Conservation (phyloP, 2,329 filamentous ascomycete species). For the Nakataea oryzae region DNA sequence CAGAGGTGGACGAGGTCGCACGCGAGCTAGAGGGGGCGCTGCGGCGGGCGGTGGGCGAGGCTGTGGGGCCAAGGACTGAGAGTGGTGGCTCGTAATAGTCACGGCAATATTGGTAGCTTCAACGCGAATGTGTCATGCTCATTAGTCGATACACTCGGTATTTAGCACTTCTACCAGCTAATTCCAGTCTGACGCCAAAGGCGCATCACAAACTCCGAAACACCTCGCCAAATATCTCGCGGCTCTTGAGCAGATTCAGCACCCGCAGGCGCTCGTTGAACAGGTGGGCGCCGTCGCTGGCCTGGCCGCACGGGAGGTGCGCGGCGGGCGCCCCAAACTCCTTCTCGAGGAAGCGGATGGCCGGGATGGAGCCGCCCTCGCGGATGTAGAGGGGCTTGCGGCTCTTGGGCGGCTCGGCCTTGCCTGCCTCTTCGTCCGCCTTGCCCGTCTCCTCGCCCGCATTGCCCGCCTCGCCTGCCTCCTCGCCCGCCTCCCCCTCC, state of each 20-base stretch:
- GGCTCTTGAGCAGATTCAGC: constrained; percentile 79
- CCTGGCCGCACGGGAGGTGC: constrained; percentile 88
- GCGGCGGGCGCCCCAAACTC: constrained; percentile 86
- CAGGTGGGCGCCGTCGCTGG: constrained; percentile 86
- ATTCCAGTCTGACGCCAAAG: too few species aligned
- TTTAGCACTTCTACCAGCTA: too few species aligned
- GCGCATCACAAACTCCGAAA: constrained; percentile 53
- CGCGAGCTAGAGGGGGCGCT: neutral
- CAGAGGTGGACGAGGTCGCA: neutral
- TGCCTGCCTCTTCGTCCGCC: neutral
- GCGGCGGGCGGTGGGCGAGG: neutral
- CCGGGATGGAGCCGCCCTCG: constrained; percentile 90
- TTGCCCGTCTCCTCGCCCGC: neutral
- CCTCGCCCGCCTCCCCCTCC: constrained; percentile 7
- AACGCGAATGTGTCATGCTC: too few species aligned
- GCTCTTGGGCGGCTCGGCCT: constrained; percentile 19
- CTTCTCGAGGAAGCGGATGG: constrained; percentile 88
- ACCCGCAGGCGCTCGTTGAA: constrained; percentile 90
- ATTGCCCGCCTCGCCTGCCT: neutral
- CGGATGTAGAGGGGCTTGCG: constrained; percentile 80
- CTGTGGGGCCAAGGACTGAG: too few species aligned
- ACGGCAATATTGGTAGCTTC: too few species aligned
- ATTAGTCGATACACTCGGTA: too few species aligned
- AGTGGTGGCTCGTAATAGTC: too few species aligned
- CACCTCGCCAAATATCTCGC: constrained; percentile 82